Evolutionary conservation across 208 protist species (phyloP).

Genomic region (Trypanosoma congolense): DNA sequence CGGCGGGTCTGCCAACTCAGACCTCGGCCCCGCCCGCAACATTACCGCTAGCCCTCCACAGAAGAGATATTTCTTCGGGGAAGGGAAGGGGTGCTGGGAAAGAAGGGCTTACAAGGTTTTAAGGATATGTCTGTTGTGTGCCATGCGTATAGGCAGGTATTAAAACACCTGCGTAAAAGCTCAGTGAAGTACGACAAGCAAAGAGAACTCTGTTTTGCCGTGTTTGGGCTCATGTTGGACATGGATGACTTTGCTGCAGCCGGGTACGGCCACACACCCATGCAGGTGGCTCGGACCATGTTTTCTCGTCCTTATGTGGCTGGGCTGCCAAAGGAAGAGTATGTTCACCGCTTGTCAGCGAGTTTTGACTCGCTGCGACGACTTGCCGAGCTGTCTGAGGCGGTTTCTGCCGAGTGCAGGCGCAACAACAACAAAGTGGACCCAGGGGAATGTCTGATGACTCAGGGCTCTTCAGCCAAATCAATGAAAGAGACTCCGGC

Average conservation of each 20-base stretch:
- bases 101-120: background rate
- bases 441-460: no score
- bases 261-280: constrained; percentile 49
- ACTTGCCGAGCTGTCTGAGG: constrained; percentile 49
- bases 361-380: constrained; percentile 58
- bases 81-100: background rate
- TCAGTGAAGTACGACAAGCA: constrained; percentile 38
- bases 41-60: no score
- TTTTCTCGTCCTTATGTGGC: constrained; percentile 52
- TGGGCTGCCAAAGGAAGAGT: constrained; percentile 38
- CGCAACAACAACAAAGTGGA: no score
- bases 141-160: constrained; percentile 65
- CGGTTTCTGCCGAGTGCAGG: no score
- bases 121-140: constrained; percentile 52
- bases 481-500: no score
- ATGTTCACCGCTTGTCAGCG: constrained; percentile 32
- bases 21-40: no score
- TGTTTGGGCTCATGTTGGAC: constrained; percentile 58
- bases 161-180: constrained; percentile 32
- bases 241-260: constrained; percentile 61
- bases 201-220: constrained; percentile 57
- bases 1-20: no score
- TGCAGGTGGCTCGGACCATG: constrained; percentile 37
- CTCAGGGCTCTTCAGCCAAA: no score
- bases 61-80: no score